Conservation (phyloP, 2,329 filamentous ascomycete genomes). For the Fonsecaea monophora region DNA sequence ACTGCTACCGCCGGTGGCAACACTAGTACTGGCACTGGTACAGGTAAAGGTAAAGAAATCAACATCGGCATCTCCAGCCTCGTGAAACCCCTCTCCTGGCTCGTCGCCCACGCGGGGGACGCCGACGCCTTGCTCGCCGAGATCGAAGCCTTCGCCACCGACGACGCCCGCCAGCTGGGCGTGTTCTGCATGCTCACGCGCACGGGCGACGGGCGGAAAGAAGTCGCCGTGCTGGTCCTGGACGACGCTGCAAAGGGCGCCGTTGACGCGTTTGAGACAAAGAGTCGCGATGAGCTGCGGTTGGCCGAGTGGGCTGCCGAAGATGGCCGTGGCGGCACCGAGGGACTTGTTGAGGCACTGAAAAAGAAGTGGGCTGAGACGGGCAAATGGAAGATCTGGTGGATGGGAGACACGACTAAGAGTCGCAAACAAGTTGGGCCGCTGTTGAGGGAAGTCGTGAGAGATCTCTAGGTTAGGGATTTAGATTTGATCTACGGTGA, state of each 20-base stretch:
- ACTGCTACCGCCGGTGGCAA: neutral
- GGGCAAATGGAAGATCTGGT: slow-evolving; percentile 58
- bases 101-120: slow-evolving; percentile 56
- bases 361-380: neutral
- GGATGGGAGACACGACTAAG: slow-evolving; percentile 62
- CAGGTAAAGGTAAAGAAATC: slow-evolving; percentile 30
- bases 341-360: no score
- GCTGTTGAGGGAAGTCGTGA: slow-evolving; percentile 58
- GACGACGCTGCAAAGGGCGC: slow-evolving; percentile 47
- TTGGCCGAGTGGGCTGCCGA: slow-evolving; percentile 51
- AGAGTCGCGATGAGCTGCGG: slow-evolving; percentile 51
- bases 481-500: neutral
- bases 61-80: slow-evolving; percentile 66
- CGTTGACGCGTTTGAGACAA: slow-evolving; percentile 53
- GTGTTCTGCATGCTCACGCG: slow-evolving; percentile 68
- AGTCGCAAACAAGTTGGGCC: slow-evolving; percentile 70
- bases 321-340: neutral
- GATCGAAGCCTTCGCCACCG: slow-evolving; percentile 53
- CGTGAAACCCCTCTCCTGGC: slow-evolving; percentile 62
- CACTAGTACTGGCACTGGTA: neutral
- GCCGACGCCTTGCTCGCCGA: slow-evolving; percentile 39
- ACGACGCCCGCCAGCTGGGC: slow-evolving; percentile 52
- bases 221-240: slow-evolving; percentile 48
- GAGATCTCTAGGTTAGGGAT: slow-evolving; percentile 3
- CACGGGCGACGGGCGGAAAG: slow-evolving; percentile 53